A percentile compares a stretch with the other conserved stretches of the same genome.
phyloP scores from a whole-genome alignment of 2,329 filamentous ascomycete genomes.

The Beauveria scarabaeidicola region DNA sequence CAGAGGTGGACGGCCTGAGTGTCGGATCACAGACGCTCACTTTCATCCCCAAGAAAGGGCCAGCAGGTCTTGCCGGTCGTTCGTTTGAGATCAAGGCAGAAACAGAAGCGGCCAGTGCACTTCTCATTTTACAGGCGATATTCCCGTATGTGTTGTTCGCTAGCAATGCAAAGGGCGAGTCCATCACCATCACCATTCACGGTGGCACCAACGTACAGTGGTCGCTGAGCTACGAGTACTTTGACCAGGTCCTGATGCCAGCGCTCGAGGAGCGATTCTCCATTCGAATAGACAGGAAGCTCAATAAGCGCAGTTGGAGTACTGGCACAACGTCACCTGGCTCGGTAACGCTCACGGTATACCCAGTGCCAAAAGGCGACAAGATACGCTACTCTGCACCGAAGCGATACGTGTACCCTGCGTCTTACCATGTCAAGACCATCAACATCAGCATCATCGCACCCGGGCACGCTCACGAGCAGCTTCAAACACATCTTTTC shows the following conservation, averaged over 20 bases:
- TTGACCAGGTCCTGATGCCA: constrained; percentile 53
- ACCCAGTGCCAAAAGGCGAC: constrained; percentile 25
- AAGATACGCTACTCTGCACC: constrained; percentile 28
- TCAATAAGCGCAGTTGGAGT: constrained; percentile 44
- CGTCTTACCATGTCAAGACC: constrained; percentile 29
- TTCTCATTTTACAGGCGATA: constrained; percentile 52
- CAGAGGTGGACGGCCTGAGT: constrained; percentile 39
- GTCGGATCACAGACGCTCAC: constrained; percentile 43
- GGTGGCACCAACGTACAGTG: constrained; percentile 53
- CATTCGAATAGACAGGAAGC: constrained; percentile 34
- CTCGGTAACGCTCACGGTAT: constrained; percentile 33
- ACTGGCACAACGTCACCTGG: constrained; percentile 34
- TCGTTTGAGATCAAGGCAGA: constrained; percentile 41
- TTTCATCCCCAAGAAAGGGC: constrained; percentile 34
- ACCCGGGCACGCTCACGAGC: constrained; percentile 34
- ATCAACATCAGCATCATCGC: constrained; percentile 45
- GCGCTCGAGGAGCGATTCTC: constrained; percentile 42
- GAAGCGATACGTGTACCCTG: constrained; percentile 15
- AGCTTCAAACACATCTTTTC: constrained; percentile 32
- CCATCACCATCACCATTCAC: constrained; percentile 41
- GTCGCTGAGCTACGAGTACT: constrained; percentile 52
- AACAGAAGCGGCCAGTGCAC: constrained; percentile 43
- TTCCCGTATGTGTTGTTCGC: constrained; percentile 51
- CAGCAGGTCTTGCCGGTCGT: constrained; percentile 31
- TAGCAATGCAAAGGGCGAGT: constrained; percentile 31